Percentiles rank a stretch among this genome's conserved stretches.
Conservation (phyloP, 202 grass and related monocot species). For the Hordeum pubiflorum region DNA sequence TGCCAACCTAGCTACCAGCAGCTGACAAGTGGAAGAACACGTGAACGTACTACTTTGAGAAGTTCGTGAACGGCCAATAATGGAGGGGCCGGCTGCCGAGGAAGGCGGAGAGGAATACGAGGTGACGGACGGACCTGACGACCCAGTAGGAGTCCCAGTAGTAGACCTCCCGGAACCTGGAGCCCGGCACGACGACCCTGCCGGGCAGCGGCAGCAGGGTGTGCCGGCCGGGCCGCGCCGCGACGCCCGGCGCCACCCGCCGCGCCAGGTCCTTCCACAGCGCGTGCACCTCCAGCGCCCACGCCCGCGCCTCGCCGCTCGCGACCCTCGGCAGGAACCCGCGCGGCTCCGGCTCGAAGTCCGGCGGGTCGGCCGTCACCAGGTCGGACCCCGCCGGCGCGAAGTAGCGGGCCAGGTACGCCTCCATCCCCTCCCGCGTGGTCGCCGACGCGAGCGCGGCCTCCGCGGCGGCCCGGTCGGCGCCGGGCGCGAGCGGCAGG, state of each 20-base stretch:
- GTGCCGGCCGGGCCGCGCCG: slow-evolving; percentile 40
- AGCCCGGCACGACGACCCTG: slow-evolving; percentile 56
- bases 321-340: slow-evolving; percentile 67
- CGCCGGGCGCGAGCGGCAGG: slow-evolving; percentile 53
- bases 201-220: slow-evolving; percentile 68
- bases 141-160: slow-evolving; percentile 98
- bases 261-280: slow-evolving; percentile 61
- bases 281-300: slow-evolving; percentile 85
- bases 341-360: slow-evolving; percentile 47
- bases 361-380: slow-evolving; percentile 31
- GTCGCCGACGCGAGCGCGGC: slow-evolving; percentile 32
- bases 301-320: slow-evolving; percentile 48
- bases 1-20: not conserved
- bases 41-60: not conserved
- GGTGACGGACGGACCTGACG: slow-evolving; percentile 44
- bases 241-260: slow-evolving; percentile 37
- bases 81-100: not conserved
- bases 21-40: not conserved
- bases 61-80: not conserved
- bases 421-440: slow-evolving; percentile 23
- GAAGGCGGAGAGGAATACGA: not conserved
- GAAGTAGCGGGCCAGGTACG: slow-evolving; percentile 46
- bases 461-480: slow-evolving; percentile 11
- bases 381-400: slow-evolving; percentile 57
- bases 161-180: slow-evolving; percentile 88